Percentiles rank a stretch among this genome's conserved stretches.
These are phyloP conservation scores for Xerocomus spinulosus DNA, from an alignment of 768 basidiomycete genomes.

Conservation along the genomic window DNA sequence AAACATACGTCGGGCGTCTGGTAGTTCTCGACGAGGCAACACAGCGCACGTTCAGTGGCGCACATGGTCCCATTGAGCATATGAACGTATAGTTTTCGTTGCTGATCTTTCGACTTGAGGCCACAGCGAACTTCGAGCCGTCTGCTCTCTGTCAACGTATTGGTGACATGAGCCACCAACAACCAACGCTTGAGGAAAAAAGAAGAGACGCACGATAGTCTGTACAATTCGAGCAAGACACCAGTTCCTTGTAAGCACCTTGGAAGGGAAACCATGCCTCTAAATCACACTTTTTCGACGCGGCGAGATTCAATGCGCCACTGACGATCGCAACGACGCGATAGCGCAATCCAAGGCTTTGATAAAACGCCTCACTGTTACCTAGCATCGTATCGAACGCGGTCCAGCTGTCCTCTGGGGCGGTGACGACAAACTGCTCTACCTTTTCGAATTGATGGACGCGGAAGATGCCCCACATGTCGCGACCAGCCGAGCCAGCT, in stretches of 20 bases:
- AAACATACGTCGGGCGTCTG: constrained; percentile 83
- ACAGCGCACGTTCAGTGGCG: constrained; percentile 93
- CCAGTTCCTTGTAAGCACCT: constrained; percentile 92
- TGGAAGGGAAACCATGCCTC: constrained; percentile 99
- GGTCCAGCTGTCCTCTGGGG: constrained; percentile 91
- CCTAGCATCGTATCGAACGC: constrained; percentile 89
- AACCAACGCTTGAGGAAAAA: neutral
- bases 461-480: constrained; percentile 99
- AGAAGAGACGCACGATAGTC: constrained; percentile 80
- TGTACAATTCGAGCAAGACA: constrained; percentile 97
- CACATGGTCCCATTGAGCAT: constrained; percentile 99
- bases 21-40: constrained; percentile 98
- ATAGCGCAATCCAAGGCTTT: constrained; percentile 90
- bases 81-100: constrained; percentile 92
- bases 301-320: constrained; percentile 94
- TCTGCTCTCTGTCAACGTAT: constrained; percentile 64
- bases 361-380: constrained; percentile 91
- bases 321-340: constrained; percentile 93
- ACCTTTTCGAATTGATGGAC: constrained; percentile 99
- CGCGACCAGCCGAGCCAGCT: constrained; percentile 93
- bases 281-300: constrained; percentile 94
- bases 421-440: constrained; percentile 94
- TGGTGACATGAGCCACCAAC: neutral
- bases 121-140: constrained; percentile 92
- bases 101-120: constrained; percentile 84